Evolutionary conservation across 2,329 filamentous ascomycete species (phyloP).

Genomic region (Rutstroemia sp.): DNA sequence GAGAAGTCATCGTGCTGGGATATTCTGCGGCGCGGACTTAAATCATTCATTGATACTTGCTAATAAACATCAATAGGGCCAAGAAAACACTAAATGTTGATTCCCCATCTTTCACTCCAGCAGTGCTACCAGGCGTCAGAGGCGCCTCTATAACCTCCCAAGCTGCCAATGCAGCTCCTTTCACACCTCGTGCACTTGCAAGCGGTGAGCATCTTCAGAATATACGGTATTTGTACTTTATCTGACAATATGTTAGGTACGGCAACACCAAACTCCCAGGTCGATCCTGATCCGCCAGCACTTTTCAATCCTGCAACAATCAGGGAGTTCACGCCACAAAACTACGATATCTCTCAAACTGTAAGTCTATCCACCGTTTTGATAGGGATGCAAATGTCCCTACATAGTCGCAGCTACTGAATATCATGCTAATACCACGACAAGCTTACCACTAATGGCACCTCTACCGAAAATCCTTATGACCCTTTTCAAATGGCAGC

Average conservation of each 20-base stretch:
- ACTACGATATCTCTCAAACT: conserved; percentile 43
- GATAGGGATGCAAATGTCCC: too few species aligned
- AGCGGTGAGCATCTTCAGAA: conserved; percentile 24
- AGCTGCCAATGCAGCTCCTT: conserved; percentile 80
- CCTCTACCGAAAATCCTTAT: conserved; percentile 44
- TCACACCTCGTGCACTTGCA: conserved; percentile 60
- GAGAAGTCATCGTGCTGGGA: too few species aligned
- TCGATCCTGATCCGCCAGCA: conserved; percentile 32
- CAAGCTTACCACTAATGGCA: conserved; percentile 40
- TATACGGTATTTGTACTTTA: background rate
- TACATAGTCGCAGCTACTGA: background rate
- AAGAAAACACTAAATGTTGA: conserved; percentile 90
- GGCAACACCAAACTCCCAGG: conserved; percentile 25
- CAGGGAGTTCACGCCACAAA: conserved; percentile 52
- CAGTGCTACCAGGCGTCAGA: conserved; percentile 38
- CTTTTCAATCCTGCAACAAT: conserved; percentile 50
- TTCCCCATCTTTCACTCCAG: conserved; percentile 88
- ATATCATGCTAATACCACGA: conserved; percentile 14
- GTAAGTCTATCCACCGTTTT: conserved; percentile 30
- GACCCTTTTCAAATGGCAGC: conserved; percentile 59
- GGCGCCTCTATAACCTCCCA: conserved; percentile 78
- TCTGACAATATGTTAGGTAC: conserved; percentile 25
- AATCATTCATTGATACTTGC: background rate
- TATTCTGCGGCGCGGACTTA: too few species aligned
- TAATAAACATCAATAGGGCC: conserved; percentile 30